Base-by-base conservation (phyloP, 2,329 filamentous ascomycete species). In the Colletotrichum phormii region DNA sequence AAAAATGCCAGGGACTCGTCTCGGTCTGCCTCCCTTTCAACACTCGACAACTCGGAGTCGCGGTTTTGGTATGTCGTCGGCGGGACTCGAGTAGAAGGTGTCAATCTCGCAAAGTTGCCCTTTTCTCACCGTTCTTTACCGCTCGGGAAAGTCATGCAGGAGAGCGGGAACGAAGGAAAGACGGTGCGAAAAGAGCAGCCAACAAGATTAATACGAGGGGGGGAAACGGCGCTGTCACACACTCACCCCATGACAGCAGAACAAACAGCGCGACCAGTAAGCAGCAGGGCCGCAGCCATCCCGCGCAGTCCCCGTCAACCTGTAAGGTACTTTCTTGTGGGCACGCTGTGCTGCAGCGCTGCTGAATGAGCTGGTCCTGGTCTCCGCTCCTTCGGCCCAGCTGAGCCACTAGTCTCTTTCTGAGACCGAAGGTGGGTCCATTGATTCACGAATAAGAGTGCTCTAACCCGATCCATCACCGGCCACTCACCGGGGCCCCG, bases 401-500 rank as follows among this genome's bases (percentile, higher is more conserved):
- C n/a, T 22, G 31, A 55, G 46, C 46, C 29, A 11, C 71, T 72
- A 70, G 35, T n/a, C 71, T 54, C 22, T 53, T 72, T 72, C 26
- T 58, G 71, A 26, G 24, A 72, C 71, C 66, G 71, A 62, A 12
- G 46, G 66, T 42, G 60, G 66, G 42, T 18, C 18, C 26, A 9
- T 4, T 12, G 12, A 5, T 13, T 11, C 31, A 33, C 2, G 13
- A 22, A 18, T 46, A 42, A 66, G 31, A 55, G 55, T 26, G 35
- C 26, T 13, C 66, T 73, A 71, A 24, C 60, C 66, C 60, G 33
- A 65, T 65, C 22, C 55, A 71, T 73, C 49, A 73, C 71, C 71
- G 71, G 60, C 46, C 58, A 18, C 15, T 65, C 13, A 55, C 46
- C 71, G 60, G 71, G 51, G 51, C 29, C 24, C 37, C 33, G 54